Evolutionary conservation across 164 flowering plant species (phyloP).

Genomic region (Dillenia suffruticosa): DNA sequence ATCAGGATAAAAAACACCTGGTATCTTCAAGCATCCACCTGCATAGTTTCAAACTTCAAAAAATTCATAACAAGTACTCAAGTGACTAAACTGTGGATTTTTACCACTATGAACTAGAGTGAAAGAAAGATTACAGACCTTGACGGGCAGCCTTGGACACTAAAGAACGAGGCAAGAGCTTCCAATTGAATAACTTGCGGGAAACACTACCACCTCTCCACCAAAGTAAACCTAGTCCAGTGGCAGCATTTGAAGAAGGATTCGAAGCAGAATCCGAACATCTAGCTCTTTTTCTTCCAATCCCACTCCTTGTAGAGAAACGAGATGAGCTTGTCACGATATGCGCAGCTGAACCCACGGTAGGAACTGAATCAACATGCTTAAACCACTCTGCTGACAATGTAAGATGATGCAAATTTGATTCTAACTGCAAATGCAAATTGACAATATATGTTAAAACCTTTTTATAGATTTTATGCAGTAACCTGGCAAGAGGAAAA

Average conservation of each 20-base stretch:
- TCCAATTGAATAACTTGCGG: conserved; percentile 76
- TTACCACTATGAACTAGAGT: background rate
- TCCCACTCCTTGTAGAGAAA: conserved; percentile 45
- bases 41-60: conserved; percentile 36
- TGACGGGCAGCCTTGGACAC: conserved; percentile 74
- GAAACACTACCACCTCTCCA: conserved; percentile 94
- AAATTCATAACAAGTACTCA: conserved; percentile 24
- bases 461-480: background rate
- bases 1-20: conserved; percentile 72
- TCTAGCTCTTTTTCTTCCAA: conserved; percentile 43
- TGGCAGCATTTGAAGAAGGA: conserved; percentile 31
- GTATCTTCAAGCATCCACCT: conserved; percentile 83
- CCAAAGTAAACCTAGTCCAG: conserved; percentile 61
- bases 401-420: conserved; percentile 64
- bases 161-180: conserved; percentile 69
- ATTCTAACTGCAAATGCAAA: conserved; percentile 64
- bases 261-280: conserved; percentile 29
- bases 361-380: conserved; percentile 55
- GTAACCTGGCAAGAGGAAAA: background rate
- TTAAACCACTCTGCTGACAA: conserved; percentile 85
- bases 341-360: conserved; percentile 78
- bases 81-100: conserved; percentile 13
- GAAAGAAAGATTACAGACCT: conserved; percentile 40
- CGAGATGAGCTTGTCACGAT: conserved; percentile 40
- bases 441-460: conserved; percentile 7